phyloP scores from a whole-genome alignment of 352 stramenopile genomes.

The Pythium volutum region DNA sequence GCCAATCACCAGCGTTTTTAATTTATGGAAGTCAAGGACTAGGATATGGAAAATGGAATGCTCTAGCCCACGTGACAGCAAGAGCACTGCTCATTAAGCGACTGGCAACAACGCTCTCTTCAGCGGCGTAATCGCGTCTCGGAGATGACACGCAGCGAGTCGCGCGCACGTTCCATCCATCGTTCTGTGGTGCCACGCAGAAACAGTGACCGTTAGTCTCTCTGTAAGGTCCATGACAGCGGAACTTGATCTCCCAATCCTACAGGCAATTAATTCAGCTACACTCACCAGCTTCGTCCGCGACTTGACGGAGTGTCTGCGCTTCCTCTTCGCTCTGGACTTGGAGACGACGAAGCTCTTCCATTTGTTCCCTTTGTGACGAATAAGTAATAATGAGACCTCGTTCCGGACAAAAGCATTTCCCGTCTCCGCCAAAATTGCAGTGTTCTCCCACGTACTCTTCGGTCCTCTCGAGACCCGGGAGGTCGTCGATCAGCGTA shows the following conservation, averaged over 20 bases:
- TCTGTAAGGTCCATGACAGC: not conserved
- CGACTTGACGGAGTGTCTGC: constrained; percentile 76
- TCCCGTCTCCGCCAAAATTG: not conserved
- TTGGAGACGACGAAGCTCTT: constrained; percentile 73
- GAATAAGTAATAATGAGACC: too few relatives aligned
- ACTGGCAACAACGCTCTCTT: not conserved
- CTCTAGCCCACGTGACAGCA: not conserved
- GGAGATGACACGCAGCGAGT: constrained; percentile 81
- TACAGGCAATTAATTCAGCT: not conserved
- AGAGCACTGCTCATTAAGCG: not conserved
- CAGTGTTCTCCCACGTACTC: constrained; percentile 27
- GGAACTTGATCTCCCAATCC: not conserved
- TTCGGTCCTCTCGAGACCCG: constrained; percentile 79
- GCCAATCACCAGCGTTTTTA: constrained; percentile 7
- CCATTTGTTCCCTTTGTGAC: constrained; percentile 59
- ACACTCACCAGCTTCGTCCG: constrained; percentile 67
- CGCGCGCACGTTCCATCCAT: constrained; percentile 79
- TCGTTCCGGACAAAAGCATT: too few relatives aligned
- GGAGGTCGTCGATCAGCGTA: constrained; percentile 73
- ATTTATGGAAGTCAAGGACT: constrained; percentile 4
- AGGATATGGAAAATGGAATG: constrained; percentile 2
- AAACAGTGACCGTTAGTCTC: constrained; percentile 4
- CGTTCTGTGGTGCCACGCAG: constrained; percentile 36
- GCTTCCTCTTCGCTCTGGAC: constrained; percentile 84
- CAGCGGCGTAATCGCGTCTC: constrained; percentile 67